These are phyloP conservation scores for Erodium maritimum DNA, from an alignment of 345 rosid species.

Conservation along the genomic window DNA sequence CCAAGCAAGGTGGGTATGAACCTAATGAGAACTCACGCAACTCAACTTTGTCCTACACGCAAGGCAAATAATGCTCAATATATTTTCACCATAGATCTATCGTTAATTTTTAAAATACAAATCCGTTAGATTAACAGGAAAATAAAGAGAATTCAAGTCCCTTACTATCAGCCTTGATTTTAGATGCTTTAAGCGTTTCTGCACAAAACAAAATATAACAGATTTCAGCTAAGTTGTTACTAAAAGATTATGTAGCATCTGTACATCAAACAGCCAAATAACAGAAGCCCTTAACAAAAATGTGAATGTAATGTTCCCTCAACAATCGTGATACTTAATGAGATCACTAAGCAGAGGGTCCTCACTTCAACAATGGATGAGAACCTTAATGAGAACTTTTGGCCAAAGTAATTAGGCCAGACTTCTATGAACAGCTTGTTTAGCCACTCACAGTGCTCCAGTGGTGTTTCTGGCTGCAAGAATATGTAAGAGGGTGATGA, in stretches of 20 bases:
- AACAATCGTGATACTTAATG: too few species aligned
- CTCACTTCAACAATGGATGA: conserved; percentile 73
- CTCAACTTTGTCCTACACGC: conserved; percentile 64
- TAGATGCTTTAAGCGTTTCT: conserved; percentile 74
- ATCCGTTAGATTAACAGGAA: background rate
- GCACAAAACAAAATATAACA: conserved; percentile 14
- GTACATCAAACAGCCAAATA: background rate
- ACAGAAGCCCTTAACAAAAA: background rate
- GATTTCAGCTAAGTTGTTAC: background rate
- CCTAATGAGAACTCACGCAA: conserved; percentile 81
- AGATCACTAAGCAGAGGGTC: conserved; percentile 8
- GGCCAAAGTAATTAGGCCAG: conserved; percentile 61
- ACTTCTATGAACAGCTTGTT: conserved; percentile 76
- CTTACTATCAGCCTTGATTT: conserved; percentile 77
- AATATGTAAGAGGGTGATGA: conserved; percentile 5
- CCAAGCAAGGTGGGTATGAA: conserved; percentile 61
- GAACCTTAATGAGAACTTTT: conserved; percentile 59
- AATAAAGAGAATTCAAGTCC: conserved; percentile 4
- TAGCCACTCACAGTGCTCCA: conserved; percentile 94
- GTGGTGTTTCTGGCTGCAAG: conserved; percentile 64
- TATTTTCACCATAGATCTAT: conserved; percentile 9
- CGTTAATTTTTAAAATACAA: conserved; percentile 6
- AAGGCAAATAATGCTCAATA: conserved; percentile 4
- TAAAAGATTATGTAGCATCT: background rate
- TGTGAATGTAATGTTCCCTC: too few species aligned